These are phyloP conservation scores for Colletotrichum liriopes DNA, from an alignment of 2,329 filamentous ascomycete species.

Conservation along the genomic window DNA sequence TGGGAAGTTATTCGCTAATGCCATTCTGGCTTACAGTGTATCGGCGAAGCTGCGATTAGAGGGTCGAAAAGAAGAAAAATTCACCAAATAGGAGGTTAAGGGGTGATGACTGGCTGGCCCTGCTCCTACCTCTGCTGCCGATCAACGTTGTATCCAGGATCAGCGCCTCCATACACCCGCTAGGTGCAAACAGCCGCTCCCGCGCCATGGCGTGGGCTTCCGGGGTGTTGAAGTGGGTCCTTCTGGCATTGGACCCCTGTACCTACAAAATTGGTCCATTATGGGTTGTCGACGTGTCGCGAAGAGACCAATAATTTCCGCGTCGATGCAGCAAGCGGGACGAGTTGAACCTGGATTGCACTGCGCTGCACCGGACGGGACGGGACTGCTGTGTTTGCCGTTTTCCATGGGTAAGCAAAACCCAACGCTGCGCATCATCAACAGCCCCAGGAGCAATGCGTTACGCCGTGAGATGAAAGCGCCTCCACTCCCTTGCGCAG, in stretches of 20 bases:
- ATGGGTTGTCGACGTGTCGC: conserved; percentile 14
- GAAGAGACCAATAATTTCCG: conserved; percentile 19
- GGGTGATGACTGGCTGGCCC: not conserved
- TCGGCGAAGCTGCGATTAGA: not conserved
- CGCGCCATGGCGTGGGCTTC: not conserved
- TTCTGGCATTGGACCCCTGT: not conserved
- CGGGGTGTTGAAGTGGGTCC: conserved; percentile 2
- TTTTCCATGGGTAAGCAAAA: not conserved
- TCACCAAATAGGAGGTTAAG: not conserved
- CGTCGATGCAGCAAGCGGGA: conserved; percentile 17
- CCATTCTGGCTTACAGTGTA: not conserved
- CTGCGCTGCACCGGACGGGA: conserved; percentile 13
- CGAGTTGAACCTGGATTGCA: not conserved
- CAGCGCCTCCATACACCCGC: not conserved
- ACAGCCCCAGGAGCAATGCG: conserved; percentile 13
- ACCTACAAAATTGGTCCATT: not conserved
- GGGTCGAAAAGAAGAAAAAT: not conserved
- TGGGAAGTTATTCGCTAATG: not conserved
- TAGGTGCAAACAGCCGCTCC: conserved; percentile 14
- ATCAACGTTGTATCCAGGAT: not conserved
- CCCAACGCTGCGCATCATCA: conserved; percentile 15
- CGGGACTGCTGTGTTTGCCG: not conserved
- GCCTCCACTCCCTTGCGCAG: conserved; percentile 17
- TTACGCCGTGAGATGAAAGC: conserved; percentile 25
- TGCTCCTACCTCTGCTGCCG: not conserved